Base-by-base conservation (phyloP, 345 rosid species). In the Citrus australasica region DNA sequence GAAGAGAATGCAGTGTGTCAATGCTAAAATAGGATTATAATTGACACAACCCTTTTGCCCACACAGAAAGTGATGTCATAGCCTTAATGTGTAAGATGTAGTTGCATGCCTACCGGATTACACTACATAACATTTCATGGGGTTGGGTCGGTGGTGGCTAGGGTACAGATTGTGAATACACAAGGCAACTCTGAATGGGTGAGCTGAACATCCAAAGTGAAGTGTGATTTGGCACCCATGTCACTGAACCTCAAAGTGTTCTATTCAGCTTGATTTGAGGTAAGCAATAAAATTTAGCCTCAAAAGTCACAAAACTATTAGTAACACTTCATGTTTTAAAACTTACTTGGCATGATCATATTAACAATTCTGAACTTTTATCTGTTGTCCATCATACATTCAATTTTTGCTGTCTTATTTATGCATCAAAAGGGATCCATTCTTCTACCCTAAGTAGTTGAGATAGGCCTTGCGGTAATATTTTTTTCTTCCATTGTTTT, bases 391-490 rank as follows among this genome's bases (percentile, higher is more conserved):
- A 11, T 33, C 10, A 32, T 56, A 9, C n/a, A 56, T 10, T 40
- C 6, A 11, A 56, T 6, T 56, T 35, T 3, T 35, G 6, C 3
- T n/a, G 61, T 60, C 27, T 22, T 3, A 28, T 22, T 74, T 38
- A 38, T 74, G 14, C 25, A 16, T 73, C 53, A 35, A 62, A n/a
- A n/a, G 38, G 48, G 65, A 73, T 59, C 38, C 64, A 73, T 72
- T 72, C 35, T 8, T 73, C 55, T 59, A 48, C 25, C 76, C 22
- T 38, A 60, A 60, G 67, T 38, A 17, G 55, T 60, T 24, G 37
- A 74, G 40, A 46, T 32, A 62, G 25, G 67, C 56, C 55, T 73
- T 67, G 19, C 6, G 4, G 66, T 60, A 11, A 0, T 11, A 13
- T 9, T 9, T 11, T 46, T 40, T 3, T 1, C 14, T 40, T 40